Evolutionary conservation across 352 stramenopile genomes (phyloP).

Genomic region (Phytophthora foliorum): DNA sequence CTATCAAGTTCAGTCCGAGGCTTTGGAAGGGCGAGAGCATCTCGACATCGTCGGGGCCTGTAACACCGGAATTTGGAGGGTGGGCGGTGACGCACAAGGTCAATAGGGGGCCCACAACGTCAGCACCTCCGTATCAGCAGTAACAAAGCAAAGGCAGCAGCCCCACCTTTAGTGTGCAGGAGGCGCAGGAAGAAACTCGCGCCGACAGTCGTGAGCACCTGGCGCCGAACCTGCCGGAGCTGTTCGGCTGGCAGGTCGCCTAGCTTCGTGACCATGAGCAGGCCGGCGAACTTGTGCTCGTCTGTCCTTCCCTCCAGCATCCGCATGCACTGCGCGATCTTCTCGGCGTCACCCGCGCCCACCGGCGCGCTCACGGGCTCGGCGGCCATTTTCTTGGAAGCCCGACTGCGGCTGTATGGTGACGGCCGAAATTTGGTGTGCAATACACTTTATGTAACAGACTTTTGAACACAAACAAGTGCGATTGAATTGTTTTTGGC

Average conservation of each 20-base stretch:
- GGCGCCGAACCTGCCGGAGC: slow-evolving; percentile 58
- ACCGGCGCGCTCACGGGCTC: slow-evolving; percentile 11
- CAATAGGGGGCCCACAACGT: background rate
- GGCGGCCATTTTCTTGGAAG: slow-evolving; percentile 32
- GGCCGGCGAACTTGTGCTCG: slow-evolving; percentile 89
- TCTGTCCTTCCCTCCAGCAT: slow-evolving; percentile 79
- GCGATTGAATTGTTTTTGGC: too few relatives aligned
- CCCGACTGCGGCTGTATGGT: slow-evolving; percentile 10
- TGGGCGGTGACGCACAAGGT: background rate
- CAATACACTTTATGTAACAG: background rate
- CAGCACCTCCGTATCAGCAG: background rate
- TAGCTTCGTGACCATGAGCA: slow-evolving; percentile 91
- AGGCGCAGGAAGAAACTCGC: slow-evolving; percentile 81
- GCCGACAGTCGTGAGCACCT: slow-evolving; percentile 75
- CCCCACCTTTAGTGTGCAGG: slow-evolving; percentile 75
- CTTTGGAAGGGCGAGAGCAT: slow-evolving; percentile 78
- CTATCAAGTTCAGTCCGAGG: slow-evolving; percentile 84
- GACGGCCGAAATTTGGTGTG: slow-evolving; percentile 19
- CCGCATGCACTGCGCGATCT: slow-evolving; percentile 68
- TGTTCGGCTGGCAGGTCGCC: slow-evolving; percentile 48
- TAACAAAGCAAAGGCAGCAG: background rate
- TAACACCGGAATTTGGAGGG: slow-evolving; percentile 17
- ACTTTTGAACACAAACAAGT: background rate
- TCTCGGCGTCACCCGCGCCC: slow-evolving; percentile 23
- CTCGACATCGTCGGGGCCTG: slow-evolving; percentile 57